A percentile compares a stretch with the other conserved stretches of the same genome.
phyloP scores from a whole-genome alignment of 2,329 filamentous ascomycete genomes.

The Colletotrichum brevisporum region DNA sequence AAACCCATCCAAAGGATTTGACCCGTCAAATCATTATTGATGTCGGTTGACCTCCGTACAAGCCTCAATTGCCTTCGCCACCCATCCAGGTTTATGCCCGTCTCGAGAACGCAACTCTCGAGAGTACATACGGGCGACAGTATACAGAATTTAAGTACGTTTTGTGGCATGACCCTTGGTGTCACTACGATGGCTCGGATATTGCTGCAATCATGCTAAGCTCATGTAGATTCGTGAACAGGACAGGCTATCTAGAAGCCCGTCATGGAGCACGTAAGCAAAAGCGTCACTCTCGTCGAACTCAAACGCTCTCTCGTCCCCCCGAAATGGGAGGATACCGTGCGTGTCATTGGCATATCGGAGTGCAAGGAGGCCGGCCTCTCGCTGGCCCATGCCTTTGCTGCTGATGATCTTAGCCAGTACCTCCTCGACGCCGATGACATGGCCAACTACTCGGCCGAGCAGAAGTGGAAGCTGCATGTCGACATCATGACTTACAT shows the following conservation, averaged over 20 bases:
- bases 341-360: constrained; percentile 74
- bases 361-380: constrained; percentile 81
- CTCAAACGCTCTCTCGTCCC: constrained; percentile 63
- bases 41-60: constrained; percentile 71
- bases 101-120: constrained; percentile 69
- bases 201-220: neutral
- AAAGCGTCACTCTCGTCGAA: constrained; percentile 39
- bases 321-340: constrained; percentile 65
- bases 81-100: constrained; percentile 70
- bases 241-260: constrained; percentile 37
- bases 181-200: neutral
- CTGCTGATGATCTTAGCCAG: constrained; percentile 78
- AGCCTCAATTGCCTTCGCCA: constrained; percentile 70
- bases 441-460: constrained; percentile 71
- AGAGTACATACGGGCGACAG: constrained; percentile 70
- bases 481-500: constrained; percentile 83
- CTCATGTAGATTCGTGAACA: constrained; percentile 36
- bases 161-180: neutral
- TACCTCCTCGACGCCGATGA: constrained; percentile 84
- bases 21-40: constrained; percentile 61
- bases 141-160: constrained; percentile 66
- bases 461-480: constrained; percentile 83
- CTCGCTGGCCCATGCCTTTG: constrained; percentile 84
- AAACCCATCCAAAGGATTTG: constrained; percentile 39
- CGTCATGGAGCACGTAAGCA: constrained; percentile 51